Base-by-base conservation (phyloP, 139 green algal genomes). In the Chlamydomonas sp. region DNA sequence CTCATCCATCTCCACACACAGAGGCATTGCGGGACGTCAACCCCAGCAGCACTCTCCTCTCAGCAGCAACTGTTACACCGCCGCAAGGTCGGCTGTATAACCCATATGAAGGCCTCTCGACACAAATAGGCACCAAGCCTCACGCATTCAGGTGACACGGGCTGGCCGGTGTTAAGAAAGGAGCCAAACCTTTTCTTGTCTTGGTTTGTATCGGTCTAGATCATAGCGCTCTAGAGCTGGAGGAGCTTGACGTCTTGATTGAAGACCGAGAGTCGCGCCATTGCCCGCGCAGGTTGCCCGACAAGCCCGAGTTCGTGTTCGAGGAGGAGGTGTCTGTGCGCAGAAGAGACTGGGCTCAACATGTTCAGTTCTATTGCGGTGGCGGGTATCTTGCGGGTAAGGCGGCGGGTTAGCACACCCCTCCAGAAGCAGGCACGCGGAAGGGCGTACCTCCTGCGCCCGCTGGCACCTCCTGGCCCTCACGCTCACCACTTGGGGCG, bases 281-380 rank as follows among this genome's bases (percentile, higher is more conserved):
- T 69, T 12, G 64, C 64, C 10, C 64, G 10, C 64, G 64, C 78
- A 86, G 91, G 67, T 73, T 97, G 31, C 93, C 95, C 4, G 83
- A 94, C 64, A 93, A 94, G 69, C 94, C 96, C 10, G 95, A 98
- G 91, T 98, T 98, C 75, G 90, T 99, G 31, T 99, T 99, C 72
- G 93, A 92, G 72, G 96, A 98, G 82, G 96, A 99, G 80, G 95
- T 95, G 18, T 84, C 91, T 0, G 95, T 96, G 5, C 91, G 95
- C 68, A 83, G 91, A 69, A 91, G 96, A 82, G 93, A 92, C 78
- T 99, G 96, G 96, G 93, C 90, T 7, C 96, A 99, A 67, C 98
- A 98, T 88, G 85, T 99, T 68, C 96, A 96, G 31, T 99, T 98
- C 76, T 99, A 99, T 88, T 98, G 96, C 1, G 96, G 96, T 5